Evolutionary conservation across 495 filamentous ascomycete genomes (phyloP).

Genomic region (Penicillium mononematosum): DNA sequence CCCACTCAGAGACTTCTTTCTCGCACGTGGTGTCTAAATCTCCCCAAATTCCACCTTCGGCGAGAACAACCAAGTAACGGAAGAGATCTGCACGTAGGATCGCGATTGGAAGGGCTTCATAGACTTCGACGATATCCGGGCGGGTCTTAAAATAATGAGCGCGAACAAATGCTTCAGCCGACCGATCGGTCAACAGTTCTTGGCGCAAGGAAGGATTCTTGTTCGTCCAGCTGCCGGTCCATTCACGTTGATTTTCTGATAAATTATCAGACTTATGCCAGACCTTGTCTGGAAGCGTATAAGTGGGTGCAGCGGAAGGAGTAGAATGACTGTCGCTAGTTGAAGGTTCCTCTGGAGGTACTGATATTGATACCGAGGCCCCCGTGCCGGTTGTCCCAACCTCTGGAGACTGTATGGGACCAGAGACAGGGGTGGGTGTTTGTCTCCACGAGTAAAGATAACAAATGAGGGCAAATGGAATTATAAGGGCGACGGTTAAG

Average conservation of each 20-base stretch:
- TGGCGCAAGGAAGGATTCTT: conserved; percentile 29
- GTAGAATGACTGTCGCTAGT: neutral
- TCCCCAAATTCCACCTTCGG: conserved; percentile 57
- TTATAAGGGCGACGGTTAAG: neutral
- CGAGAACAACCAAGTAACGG: conserved; percentile 57
- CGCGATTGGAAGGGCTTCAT: conserved; percentile 39
- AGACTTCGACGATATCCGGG: conserved; percentile 44
- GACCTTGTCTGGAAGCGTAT: conserved; percentile 23
- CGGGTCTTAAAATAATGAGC: conserved; percentile 18
- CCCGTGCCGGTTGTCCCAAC: neutral
- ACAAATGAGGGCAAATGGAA: neutral
- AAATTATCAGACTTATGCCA: conserved; percentile 26
- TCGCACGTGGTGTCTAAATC: conserved; percentile 59
- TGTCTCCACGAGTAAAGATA: neutral
- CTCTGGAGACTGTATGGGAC: neutral
- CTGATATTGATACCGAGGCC: neutral
- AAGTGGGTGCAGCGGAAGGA: neutral
- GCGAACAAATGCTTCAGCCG: conserved; percentile 30
- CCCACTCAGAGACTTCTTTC: conserved; percentile 47
- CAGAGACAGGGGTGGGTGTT: neutral
- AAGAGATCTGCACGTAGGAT: conserved; percentile 57
- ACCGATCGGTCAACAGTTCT: conserved; percentile 36
- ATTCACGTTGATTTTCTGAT: conserved; percentile 22
- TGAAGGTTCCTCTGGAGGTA: neutral
- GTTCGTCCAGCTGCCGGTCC: conserved; percentile 29